Conservation (phyloP, 164 flowering plant species). For the Piper betle region DNA sequence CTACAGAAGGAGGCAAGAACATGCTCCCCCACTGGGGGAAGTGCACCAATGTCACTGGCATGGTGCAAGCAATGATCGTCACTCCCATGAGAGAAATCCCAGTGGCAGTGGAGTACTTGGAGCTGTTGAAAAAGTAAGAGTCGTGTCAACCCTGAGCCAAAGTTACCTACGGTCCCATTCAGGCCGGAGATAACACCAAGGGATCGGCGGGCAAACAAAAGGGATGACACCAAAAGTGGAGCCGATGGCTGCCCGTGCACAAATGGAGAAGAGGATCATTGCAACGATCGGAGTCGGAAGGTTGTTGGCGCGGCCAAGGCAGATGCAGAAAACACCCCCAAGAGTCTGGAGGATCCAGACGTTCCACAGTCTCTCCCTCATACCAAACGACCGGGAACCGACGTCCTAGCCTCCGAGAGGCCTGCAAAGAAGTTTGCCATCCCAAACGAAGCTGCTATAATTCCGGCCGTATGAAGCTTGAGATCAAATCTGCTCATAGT, state of each 20-base stretch:
- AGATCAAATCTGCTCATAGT: too few relatives aligned
- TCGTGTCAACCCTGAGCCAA: slow-evolving; percentile 65
- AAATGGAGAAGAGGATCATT: slow-evolving; percentile 63
- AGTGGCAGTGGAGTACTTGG: slow-evolving; percentile 26
- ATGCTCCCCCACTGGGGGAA: slow-evolving; percentile 84
- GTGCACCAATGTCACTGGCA: too few relatives aligned
- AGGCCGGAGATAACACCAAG: slow-evolving; percentile 67
- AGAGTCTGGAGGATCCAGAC: too few relatives aligned
- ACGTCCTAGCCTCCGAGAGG: too few relatives aligned
- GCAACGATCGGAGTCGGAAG: slow-evolving; percentile 41
- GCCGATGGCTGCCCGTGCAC: slow-evolving; percentile 22
- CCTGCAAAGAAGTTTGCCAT: too few relatives aligned
- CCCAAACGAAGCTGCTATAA: too few relatives aligned
- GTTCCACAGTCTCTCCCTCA: too few relatives aligned
- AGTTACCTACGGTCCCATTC: slow-evolving; percentile 72
- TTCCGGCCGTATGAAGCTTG: too few relatives aligned
- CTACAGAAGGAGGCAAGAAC: slow-evolving; percentile 41
- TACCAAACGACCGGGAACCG: too few relatives aligned
- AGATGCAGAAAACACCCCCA: too few relatives aligned
- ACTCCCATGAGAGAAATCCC: slow-evolving; percentile 29
- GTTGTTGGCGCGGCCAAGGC: slow-evolving; percentile 46
- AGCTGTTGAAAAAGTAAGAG: slow-evolving; percentile 7
- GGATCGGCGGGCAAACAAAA: slow-evolving; percentile 59
- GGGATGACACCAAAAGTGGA: slow-evolving; percentile 23
- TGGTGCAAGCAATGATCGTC: too few relatives aligned